Evolutionary conservation across 495 filamentous ascomycete genomes (phyloP).

Genomic region (Aspergillus egyptiacus): DNA sequence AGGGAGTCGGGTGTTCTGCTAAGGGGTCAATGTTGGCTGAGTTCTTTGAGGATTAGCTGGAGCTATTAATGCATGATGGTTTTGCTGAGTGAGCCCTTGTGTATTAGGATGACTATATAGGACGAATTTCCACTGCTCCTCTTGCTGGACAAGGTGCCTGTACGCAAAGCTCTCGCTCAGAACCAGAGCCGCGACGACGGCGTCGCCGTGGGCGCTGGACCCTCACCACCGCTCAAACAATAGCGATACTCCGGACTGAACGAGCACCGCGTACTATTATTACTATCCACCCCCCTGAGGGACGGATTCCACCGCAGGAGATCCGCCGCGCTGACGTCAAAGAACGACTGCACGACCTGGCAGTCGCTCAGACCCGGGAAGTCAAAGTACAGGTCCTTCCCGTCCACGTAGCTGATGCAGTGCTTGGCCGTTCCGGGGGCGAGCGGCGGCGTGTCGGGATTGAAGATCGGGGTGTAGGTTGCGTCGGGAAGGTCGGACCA

Average conservation of each 20-base stretch:
- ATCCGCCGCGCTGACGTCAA: background rate
- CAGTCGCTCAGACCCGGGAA: background rate
- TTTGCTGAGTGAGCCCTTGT: too few species aligned
- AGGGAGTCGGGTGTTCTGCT: too few species aligned
- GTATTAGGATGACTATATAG: too few species aligned
- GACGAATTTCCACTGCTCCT: too few species aligned
- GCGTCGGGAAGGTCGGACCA: background rate
- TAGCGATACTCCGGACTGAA: background rate
- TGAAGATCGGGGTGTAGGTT: background rate
- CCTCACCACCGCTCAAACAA: background rate
- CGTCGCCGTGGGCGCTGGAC: too few species aligned
- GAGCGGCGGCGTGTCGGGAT: background rate
- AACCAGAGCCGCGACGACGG: too few species aligned
- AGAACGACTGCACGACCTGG: background rate
- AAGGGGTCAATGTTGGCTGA: too few species aligned
- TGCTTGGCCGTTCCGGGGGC: background rate
- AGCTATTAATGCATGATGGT: too few species aligned
- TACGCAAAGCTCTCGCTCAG: too few species aligned
- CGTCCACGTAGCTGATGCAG: background rate
- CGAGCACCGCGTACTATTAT: background rate
- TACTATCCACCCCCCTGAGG: background rate
- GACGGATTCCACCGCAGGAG: background rate
- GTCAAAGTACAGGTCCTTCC: background rate
- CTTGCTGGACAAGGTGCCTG: too few species aligned
- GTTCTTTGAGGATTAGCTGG: too few species aligned